These are phyloP conservation scores for Lotus japonicus DNA, from an alignment of 306 rosid genomes.

Conservation along the genomic window DNA sequence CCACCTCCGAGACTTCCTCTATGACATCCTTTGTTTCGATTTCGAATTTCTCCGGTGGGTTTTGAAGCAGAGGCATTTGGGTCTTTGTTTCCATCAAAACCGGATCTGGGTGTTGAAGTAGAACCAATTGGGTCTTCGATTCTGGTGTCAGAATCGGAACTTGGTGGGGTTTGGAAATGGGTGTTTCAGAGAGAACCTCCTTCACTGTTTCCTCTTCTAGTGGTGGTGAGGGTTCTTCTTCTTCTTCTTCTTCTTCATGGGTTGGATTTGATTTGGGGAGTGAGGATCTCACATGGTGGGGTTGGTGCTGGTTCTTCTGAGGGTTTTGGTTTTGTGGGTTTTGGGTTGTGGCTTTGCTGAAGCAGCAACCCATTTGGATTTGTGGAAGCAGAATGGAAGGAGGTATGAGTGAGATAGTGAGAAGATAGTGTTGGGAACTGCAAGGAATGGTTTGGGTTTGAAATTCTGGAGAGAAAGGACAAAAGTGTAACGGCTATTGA, in stretches of 20 bases:
- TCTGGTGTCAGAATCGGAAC: conserved; percentile 12
- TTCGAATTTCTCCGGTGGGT: conserved; percentile 9
- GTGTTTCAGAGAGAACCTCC: conserved; percentile 87
- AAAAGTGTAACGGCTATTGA: conserved; percentile 46
- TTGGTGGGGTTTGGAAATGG: conserved; percentile 41
- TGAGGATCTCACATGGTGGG: conserved; percentile 14
- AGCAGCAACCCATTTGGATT: conserved; percentile 79
- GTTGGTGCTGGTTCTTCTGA: conserved; percentile 3
- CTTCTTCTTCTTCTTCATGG: too few relatives aligned
- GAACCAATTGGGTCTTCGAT: conserved; percentile 22
- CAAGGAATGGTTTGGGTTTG: conserved; percentile 17
- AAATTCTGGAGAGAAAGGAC: conserved; percentile 15
- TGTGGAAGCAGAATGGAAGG: conserved; percentile 16
- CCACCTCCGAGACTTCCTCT: conserved; percentile 36
- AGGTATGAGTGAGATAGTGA: background rate
- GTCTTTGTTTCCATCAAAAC: conserved; percentile 11
- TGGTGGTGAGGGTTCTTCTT: conserved; percentile 7
- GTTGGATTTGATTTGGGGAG: conserved; percentile 13
- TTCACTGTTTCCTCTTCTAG: conserved; percentile 76
- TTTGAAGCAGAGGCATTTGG: conserved; percentile 14
- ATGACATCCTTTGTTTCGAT: background rate
- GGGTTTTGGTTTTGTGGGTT: conserved; percentile 4
- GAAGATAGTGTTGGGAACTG: conserved; percentile 19
- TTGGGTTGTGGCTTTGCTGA: conserved; percentile 43
- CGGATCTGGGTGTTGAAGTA: background rate